These are phyloP conservation scores for Alternaria consortialis DNA, from an alignment of 2,329 filamentous ascomycete species.

Conservation along the genomic window DNA sequence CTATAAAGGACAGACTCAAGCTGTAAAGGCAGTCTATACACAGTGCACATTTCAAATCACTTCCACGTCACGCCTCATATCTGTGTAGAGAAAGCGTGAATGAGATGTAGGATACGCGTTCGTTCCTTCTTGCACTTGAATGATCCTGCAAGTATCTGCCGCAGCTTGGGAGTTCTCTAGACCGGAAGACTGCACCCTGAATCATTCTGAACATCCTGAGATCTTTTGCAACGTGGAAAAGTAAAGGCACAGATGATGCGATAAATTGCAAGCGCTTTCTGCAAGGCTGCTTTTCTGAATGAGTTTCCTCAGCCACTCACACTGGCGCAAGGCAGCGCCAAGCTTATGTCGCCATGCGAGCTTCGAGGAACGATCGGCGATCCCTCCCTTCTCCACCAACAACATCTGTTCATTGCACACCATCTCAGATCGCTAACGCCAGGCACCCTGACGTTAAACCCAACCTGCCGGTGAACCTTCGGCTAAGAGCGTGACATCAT, in stretches of 20 bases:
- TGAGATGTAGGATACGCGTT: not conserved
- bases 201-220: no score
- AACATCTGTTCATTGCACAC: constrained; percentile 18
- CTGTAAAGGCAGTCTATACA: not conserved
- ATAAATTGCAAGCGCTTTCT: constrained; percentile 1
- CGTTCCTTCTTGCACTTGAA: not conserved
- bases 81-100: not conserved
- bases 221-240: no score
- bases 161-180: not conserved
- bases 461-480: constrained; percentile 7
- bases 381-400: constrained; percentile 22
- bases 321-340: constrained; percentile 3
- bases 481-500: constrained; percentile 29
- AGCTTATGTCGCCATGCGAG: constrained; percentile 12
- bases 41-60: not conserved
- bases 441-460: constrained; percentile 20
- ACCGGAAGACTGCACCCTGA: not conserved
- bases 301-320: constrained; percentile 7
- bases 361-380: constrained; percentile 18
- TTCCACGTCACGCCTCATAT: not conserved
- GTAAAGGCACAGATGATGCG: not conserved
- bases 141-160: not conserved
- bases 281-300: not conserved
- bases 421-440: constrained; percentile 15
- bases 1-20: not conserved